Conservation (phyloP, 768 basidiomycete genomes). For the Amanita pseudoporphyria region DNA sequence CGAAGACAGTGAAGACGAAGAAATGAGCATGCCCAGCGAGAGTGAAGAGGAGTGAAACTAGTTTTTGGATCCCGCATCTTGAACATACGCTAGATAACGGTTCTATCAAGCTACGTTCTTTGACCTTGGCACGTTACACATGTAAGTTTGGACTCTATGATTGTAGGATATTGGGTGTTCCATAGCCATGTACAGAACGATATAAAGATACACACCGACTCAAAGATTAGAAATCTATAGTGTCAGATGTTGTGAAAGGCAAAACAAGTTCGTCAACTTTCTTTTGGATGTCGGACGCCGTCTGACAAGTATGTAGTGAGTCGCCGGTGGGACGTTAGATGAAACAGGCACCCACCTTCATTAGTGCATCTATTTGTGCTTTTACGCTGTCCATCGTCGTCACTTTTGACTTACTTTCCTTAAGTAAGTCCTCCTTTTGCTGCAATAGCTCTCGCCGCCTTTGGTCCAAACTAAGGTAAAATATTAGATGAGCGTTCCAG, state of each 20-base stretch:
- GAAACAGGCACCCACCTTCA: slow-evolving; percentile 43
- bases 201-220: not conserved
- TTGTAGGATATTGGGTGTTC: slow-evolving; percentile 14
- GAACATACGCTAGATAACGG: not conserved
- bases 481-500: slow-evolving; percentile 6
- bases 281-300: slow-evolving; percentile 64
- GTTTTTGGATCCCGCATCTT: not conserved
- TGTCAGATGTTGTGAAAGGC: slow-evolving; percentile 23
- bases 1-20: slow-evolving; percentile 69
- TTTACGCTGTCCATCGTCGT: slow-evolving; percentile 72
- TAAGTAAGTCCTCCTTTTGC: slow-evolving; percentile 72
- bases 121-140: not conserved
- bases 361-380: slow-evolving; percentile 61
- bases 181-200: slow-evolving; percentile 11
- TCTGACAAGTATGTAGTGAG: slow-evolving; percentile 26
- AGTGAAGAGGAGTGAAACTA: slow-evolving; percentile 60
- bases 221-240: not conserved
- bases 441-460: slow-evolving; percentile 56
- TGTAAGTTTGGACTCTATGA: not conserved
- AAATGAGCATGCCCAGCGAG: slow-evolving; percentile 83
- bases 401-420: slow-evolving; percentile 67
- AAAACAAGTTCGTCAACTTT: slow-evolving; percentile 62
- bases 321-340: not conserved
- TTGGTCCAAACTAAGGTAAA: slow-evolving; percentile 49
- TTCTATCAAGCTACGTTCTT: not conserved